These are phyloP conservation scores for Aspergillus mulundensis DNA, from an alignment of 495 filamentous ascomycete genomes.

Conservation along the genomic window DNA sequence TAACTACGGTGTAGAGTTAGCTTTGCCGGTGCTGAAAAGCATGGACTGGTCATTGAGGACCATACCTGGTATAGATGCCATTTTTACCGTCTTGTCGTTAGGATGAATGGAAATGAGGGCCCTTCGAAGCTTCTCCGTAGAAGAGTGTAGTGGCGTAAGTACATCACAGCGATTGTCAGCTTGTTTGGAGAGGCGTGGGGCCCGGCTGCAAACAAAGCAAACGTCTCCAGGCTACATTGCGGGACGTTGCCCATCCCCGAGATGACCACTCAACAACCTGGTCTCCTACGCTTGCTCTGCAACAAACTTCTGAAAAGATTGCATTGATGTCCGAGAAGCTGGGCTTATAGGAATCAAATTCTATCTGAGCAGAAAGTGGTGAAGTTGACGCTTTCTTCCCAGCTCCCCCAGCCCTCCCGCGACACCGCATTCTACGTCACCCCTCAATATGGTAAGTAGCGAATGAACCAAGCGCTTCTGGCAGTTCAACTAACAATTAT, in stretches of 20 bases:
- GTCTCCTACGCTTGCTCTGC: not conserved
- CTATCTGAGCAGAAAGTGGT: not conserved
- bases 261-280: slow-evolving; percentile 9
- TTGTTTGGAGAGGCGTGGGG: slow-evolving; percentile 32
- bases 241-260: slow-evolving; percentile 23
- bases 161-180: slow-evolving; percentile 25
- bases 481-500: slow-evolving; percentile 9
- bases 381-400: slow-evolving; percentile 4
- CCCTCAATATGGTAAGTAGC: slow-evolving; percentile 19
- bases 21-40: not conserved
- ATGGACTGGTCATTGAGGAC: slow-evolving; percentile 1
- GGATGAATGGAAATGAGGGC: not conserved
- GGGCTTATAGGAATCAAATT: not conserved
- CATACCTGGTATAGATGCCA: slow-evolving; percentile 63
- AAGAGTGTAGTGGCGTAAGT: slow-evolving; percentile 26
- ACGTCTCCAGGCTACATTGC: slow-evolving; percentile 30
- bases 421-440: slow-evolving; percentile 17
- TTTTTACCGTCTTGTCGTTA: slow-evolving; percentile 25
- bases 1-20: slow-evolving; percentile 55
- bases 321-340: slow-evolving; percentile 7
- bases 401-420: slow-evolving; percentile 1
- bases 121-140: not conserved
- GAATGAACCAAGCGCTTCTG: not conserved
- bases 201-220: slow-evolving; percentile 35
- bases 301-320: not conserved